Evolutionary conservation across 805 yeast species (phyloP), one percentile per base, ranked within the genome.

Genomic region (Kuraishia molischiana): DNA sequence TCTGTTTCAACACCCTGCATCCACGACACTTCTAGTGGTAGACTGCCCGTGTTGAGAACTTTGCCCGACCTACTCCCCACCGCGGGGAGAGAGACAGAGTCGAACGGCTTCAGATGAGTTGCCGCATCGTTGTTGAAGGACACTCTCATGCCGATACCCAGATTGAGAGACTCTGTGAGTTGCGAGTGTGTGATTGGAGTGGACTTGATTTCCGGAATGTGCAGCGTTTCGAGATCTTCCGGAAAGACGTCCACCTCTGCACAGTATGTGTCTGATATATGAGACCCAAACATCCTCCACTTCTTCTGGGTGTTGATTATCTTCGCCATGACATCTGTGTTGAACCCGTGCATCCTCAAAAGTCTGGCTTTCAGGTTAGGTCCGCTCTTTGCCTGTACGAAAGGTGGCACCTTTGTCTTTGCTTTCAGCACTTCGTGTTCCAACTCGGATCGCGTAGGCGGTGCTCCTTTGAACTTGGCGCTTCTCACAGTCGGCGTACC

Each of bases 11-110:
- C 50, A 38, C 4, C 36, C 24, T 24, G 44, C 43, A 29, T 52
- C 58, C 61, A 58, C 18, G 47, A 44, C 9, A 49, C 39, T 4
- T 42, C 36, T 10, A 56, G 18, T 3, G 62, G 59, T 3, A 51
- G 14, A 2, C 61, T 62, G 17, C 62, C 62, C 5, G 56, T 48
- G 35, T 56, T 56, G 2, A 52, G 29, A 2, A 51, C 45, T 18
- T 41, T 37, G 0, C 63, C 63, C 4, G 29, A 14, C 36, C 62
- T 44, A 15, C 45, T 34, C 5, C 20, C 37, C 24, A 48, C 45
- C 5, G 37, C 35, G 2, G 61, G 59, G 21, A 41, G 50, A 19
- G 38, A 32, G 6, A 44, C 37, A 30, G 24, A 34, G 30, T 19
- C 33, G 20, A 8, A 35, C 24, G 11, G 42, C 39, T 13, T 17